These are phyloP conservation scores for Kwoniella heveanensis DNA, from an alignment of 768 basidiomycete species.

Conservation along the genomic window DNA sequence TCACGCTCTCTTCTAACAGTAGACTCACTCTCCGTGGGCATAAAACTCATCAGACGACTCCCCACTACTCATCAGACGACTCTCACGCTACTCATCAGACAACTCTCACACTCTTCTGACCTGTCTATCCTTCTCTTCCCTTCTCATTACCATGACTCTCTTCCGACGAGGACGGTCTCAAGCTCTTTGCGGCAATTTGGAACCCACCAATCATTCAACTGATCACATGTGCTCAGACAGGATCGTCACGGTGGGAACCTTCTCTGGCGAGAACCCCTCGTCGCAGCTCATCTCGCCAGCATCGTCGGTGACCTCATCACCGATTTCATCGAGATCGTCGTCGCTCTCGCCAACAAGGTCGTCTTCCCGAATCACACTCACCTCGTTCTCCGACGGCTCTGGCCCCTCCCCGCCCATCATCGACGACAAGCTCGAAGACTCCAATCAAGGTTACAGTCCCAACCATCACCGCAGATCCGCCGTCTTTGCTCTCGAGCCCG, in stretches of 20 bases:
- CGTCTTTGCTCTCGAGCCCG: not conserved
- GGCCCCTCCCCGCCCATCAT: not conserved
- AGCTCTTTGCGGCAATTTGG: not conserved
- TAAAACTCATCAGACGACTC: no score
- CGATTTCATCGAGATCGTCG: not conserved
- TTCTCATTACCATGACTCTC: conserved; percentile 5
- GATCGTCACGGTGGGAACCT: not conserved
- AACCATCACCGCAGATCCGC: not conserved
- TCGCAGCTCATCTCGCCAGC: not conserved
- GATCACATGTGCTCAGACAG: not conserved
- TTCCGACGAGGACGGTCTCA: not conserved
- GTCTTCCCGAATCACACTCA: not conserved
- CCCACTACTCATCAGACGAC: no score
- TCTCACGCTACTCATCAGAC: not conserved
- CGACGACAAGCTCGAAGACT: not conserved
- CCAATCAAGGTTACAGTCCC: no score
- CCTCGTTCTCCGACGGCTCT: not conserved
- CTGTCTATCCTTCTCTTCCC: not conserved
- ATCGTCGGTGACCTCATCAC: not conserved
- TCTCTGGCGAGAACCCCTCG: no score
- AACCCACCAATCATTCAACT: not conserved
- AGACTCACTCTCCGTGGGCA: no score
- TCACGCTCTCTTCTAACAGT: no score
- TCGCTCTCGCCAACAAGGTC: not conserved
- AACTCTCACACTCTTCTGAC: no score